Base-by-base conservation (phyloP, 1,284 basidiomycete genomes). In the Cutaneotrichosporon mucoides region DNA sequence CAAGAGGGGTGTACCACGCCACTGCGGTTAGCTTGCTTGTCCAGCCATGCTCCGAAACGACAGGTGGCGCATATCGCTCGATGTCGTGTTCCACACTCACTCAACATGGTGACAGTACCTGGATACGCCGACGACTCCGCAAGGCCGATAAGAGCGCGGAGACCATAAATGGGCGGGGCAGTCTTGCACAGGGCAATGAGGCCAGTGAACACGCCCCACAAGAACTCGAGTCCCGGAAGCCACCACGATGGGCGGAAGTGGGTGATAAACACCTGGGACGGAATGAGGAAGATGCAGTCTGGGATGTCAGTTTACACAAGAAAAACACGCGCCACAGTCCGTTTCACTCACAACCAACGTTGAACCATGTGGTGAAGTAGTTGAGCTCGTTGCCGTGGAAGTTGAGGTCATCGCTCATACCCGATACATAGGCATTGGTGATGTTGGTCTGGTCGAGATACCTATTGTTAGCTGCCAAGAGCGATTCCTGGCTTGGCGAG, bases 371-470 rank as follows among this genome's bases (percentile, higher is more conserved):
- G 41, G 52, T 53, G 53, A 73, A 69, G 58, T 68, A 68, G 67
- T 89, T 89, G 71, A 84, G 85, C 62, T 89, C 81, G 43, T 83
- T 86, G 48, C 86, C 86, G 44, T 80, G 72, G 84, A 88, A 86
- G 62, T 82, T 68, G 48, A 89, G 81, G 41, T 88, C 88, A 73
- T 90, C 87, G 65, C 83, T 85, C 88, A 92, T 89, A 4, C 89
- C 89, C 4, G 87, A 88, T 13, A 91, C 87, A 56, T 76, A 76
- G 13, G 73, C 75, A 4, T 65, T 71, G 37, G 66, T 70, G 61
- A 68, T 69, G 59, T 66, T 66, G 12, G 64, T 66, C 38, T 59
- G 60, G 43, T 66, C 62, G 16, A 63, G 35, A 37, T 61, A 61
- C 24, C 24, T 24, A 24, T 24, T 24, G 24, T 24, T 24, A 24